A percentile compares a stretch with the other conserved stretches of the same genome.
Evolutionary conservation across 164 flowering plant species (phyloP).

Genomic region (Piper betle): DNA sequence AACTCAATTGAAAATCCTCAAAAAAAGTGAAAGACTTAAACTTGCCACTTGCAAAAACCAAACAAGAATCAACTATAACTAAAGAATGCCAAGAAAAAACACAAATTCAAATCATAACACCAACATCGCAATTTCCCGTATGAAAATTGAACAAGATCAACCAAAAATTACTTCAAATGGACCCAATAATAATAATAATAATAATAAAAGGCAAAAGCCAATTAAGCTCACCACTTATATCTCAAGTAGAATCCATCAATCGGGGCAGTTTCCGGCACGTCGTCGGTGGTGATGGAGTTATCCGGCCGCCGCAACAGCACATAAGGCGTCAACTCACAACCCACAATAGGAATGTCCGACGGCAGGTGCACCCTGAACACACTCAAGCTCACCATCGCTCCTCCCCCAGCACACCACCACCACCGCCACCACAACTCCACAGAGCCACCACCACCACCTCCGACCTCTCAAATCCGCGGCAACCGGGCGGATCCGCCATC

Average conservation of each 20-base stretch:
- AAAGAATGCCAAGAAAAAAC: no score
- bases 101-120: no score
- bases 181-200: not conserved
- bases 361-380: slow-evolving; percentile 93
- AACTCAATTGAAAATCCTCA: no score
- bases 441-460: slow-evolving; percentile 6
- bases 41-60: no score
- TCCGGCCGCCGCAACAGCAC: slow-evolving; percentile 68
- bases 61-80: no score
- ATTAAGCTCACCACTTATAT: slow-evolving; percentile 62
- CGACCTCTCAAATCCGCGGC: slow-evolving; percentile 23
- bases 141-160: no score
- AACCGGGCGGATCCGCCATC: slow-evolving; percentile 93
- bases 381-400: slow-evolving; percentile 55
- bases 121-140: no score
- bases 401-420: slow-evolving; percentile 12
- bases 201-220: not conserved
- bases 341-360: slow-evolving; percentile 96
- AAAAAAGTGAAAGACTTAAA: no score
- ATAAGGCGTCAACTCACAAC: slow-evolving; percentile 96
- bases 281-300: slow-evolving; percentile 46
- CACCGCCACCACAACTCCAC: slow-evolving; percentile 7
- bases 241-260: slow-evolving; percentile 76
- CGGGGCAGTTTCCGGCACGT: slow-evolving; percentile 71
- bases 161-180: no score